Evolutionary conservation across 768 basidiomycete genomes (phyloP).

Genomic region (Hygrophorus pudorinus): DNA sequence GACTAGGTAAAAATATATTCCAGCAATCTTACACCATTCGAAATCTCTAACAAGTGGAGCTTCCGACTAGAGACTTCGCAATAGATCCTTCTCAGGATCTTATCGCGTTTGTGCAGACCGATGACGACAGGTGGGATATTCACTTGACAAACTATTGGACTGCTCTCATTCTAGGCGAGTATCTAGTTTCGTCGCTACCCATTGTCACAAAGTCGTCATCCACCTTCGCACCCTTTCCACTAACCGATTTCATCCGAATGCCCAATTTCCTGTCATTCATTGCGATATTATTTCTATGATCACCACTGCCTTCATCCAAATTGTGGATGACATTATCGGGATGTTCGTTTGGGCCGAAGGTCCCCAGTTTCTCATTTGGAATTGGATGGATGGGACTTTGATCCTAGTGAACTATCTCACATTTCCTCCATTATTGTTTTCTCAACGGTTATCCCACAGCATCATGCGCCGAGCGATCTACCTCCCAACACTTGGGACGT

Average conservation of each 20-base stretch:
- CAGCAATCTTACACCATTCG: constrained; percentile 11
- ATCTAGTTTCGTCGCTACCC: too few relatives aligned
- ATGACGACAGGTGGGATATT: constrained; percentile 2
- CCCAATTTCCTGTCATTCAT: constrained; percentile 18
- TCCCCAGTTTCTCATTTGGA: constrained; percentile 36
- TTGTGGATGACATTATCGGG: constrained; percentile 45
- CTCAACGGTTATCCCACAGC: constrained; percentile 15
- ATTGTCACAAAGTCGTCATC: constrained; percentile 17
- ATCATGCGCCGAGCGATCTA: constrained; percentile 9
- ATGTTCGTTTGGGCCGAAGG: constrained; percentile 28
- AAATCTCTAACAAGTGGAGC: not conserved
- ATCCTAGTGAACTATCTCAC: constrained; percentile 27
- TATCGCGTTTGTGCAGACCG: constrained; percentile 30
- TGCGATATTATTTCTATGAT: constrained; percentile 13
- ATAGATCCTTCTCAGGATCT: constrained; percentile 61
- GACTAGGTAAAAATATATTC: constrained; percentile 20
- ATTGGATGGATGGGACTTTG: constrained; percentile 36
- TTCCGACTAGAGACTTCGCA: constrained; percentile 44
- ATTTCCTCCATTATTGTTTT: not conserved
- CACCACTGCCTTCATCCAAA: constrained; percentile 24
- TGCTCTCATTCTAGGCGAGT: not conserved
- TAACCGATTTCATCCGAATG: constrained; percentile 31
- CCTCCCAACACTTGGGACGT: constrained; percentile 29
- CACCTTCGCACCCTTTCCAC: constrained; percentile 36
- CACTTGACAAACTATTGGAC: not conserved